These are phyloP conservation scores for Serendipita sp. DNA, from an alignment of 768 basidiomycete species.

Conservation along the genomic window DNA sequence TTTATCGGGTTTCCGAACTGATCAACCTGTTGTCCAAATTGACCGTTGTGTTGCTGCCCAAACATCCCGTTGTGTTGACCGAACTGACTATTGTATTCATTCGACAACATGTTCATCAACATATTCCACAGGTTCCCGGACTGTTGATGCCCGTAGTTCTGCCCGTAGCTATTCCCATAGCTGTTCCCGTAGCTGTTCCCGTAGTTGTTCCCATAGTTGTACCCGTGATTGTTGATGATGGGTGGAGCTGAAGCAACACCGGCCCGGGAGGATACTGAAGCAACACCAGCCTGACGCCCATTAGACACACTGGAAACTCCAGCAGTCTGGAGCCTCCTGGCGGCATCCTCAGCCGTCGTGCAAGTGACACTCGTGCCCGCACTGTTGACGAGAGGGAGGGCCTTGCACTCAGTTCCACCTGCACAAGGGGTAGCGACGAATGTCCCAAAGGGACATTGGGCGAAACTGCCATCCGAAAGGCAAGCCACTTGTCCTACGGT, in stretches of 20 bases:
- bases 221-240: neutral
- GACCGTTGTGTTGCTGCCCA: too few species aligned
- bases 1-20: too few species aligned
- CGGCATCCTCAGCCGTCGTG: conserved; percentile 31
- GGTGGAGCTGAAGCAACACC: neutral
- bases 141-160: too few species aligned
- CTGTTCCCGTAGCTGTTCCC: neutral
- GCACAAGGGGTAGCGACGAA: conserved; percentile 28
- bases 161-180: neutral
- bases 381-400: conserved; percentile 28
- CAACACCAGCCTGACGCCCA: conserved; percentile 13
- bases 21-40: too few species aligned
- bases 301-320: conserved; percentile 31
- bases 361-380: conserved; percentile 34
- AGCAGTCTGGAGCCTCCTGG: conserved; percentile 30
- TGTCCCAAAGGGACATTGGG: conserved; percentile 36
- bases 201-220: neutral
- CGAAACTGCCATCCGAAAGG: conserved; percentile 25
- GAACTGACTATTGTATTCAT: too few species aligned
- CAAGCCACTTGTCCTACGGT: conserved; percentile 13
- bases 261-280: neutral
- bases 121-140: too few species aligned
- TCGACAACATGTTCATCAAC: too few species aligned
- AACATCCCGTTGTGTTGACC: too few species aligned
- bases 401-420: conserved; percentile 21